Percentiles rank a stretch among this genome's conserved stretches.
These are phyloP conservation scores for Ambrosiella cleistominuta DNA, from an alignment of 2,329 filamentous ascomycete species.

Conservation along the genomic window DNA sequence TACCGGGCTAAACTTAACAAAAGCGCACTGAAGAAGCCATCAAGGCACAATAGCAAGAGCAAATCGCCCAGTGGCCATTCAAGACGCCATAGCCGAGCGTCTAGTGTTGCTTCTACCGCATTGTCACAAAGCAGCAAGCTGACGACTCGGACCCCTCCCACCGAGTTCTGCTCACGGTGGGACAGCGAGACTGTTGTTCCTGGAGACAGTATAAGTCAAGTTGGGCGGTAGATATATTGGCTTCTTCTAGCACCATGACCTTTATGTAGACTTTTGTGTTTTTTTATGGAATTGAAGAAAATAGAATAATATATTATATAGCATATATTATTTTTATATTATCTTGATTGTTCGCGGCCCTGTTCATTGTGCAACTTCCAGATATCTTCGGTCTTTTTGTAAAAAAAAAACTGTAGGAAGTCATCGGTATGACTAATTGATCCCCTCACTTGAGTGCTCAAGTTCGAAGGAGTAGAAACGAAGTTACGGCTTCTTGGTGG, in stretches of 20 bases:
- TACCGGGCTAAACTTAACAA: not conserved
- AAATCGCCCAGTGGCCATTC: constrained; percentile 1
- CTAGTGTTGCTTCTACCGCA: constrained; percentile 3
- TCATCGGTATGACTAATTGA: too few species aligned
- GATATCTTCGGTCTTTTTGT: too few species aligned
- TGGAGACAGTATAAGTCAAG: constrained; percentile 43
- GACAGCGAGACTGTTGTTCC: constrained; percentile 37
- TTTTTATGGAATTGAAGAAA: not conserved
- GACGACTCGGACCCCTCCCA: constrained; percentile 25
- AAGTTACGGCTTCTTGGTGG: too few species aligned
- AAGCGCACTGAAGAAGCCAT: not conserved
- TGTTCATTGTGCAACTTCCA: too few species aligned
- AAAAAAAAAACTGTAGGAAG: too few species aligned
- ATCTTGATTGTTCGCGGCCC: not conserved
- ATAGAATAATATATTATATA: too few species aligned
- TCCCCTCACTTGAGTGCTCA: too few species aligned
- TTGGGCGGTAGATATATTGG: constrained; percentile 23
- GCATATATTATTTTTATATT: not conserved
- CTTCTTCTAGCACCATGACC: not conserved
- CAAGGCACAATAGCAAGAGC: constrained; percentile 1
- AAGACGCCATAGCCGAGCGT: not conserved
- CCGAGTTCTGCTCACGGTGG: constrained; percentile 25
- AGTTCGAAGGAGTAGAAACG: too few species aligned
- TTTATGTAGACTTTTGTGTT: not conserved
- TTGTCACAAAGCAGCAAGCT: constrained; percentile 15